Evolutionary conservation across 176 grass and related monocot species (phyloP).

Genomic region (Avena insularis): DNA sequence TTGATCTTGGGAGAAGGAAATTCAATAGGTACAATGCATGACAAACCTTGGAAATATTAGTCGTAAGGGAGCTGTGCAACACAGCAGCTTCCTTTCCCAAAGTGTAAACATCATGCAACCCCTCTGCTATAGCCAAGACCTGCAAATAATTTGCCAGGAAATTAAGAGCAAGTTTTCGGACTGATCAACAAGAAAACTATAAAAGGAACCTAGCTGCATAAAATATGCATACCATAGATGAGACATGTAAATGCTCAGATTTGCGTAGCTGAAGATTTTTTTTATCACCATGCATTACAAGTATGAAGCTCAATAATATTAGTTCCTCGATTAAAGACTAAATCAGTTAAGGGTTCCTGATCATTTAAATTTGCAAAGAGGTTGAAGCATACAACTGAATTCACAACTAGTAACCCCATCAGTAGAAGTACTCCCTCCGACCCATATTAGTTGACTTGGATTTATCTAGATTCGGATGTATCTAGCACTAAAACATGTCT

Average conservation of each 20-base stretch:
- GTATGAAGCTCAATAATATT: constrained; percentile 35
- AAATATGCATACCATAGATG: constrained; percentile 37
- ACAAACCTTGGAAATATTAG: constrained; percentile 87
- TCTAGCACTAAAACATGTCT: no score
- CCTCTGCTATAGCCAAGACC: constrained; percentile 95
- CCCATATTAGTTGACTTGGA: no score
- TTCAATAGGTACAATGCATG: constrained; percentile 42
- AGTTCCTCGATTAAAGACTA: constrained; percentile 25
- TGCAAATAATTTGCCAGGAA: constrained; percentile 52
- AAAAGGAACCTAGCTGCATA: constrained; percentile 23
- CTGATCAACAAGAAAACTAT: constrained; percentile 14
- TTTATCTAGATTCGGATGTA: no score
- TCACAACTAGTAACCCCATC: constrained; percentile 23
- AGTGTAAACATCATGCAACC: constrained; percentile 80
- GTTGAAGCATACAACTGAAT: constrained; percentile 29
- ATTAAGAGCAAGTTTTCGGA: constrained; percentile 34
- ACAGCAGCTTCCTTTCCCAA: constrained; percentile 81
- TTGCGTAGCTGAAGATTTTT: constrained; percentile 36
- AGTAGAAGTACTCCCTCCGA: background rate
- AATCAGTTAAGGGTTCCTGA: constrained; percentile 11
- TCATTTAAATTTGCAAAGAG: constrained; percentile 31
- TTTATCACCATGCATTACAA: constrained; percentile 19
- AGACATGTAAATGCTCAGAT: constrained; percentile 35
- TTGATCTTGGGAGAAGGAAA: constrained; percentile 29
- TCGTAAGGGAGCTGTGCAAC: constrained; percentile 73